Evolutionary conservation across 345 rosid genomes (phyloP), one percentile per base, ranked within the genome.

Genomic region (Turritis glabra): DNA sequence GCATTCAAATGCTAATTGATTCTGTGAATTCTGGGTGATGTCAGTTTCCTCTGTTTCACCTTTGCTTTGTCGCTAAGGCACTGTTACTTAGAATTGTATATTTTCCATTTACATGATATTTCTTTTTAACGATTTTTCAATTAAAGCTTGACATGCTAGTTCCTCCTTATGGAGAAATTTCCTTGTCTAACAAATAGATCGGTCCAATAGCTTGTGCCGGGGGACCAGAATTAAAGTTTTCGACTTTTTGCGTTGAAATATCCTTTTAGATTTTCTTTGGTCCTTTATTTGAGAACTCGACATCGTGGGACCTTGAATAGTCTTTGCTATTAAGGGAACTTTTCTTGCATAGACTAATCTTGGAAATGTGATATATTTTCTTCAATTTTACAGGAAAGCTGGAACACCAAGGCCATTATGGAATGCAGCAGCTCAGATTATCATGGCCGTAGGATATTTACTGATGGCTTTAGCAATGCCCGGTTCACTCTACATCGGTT

Each of bases 401-500:
- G 87, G 83, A 25, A 75, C 79, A 5, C 83, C 88, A 54, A 83
- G 93, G 65, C 88, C 90, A 2, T 14, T 82, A 21, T 81, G 84
- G 86, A 85, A 79, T 22, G 89, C 93, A 41, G 86, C 81, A 30
- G 70, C 86, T 41, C 89, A 84, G 22, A 59, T 85, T 10, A 10
- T 87, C 7, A 80, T 82, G 88, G 78, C 87, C 3, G 23, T 84
- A 3, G 93, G 90, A 8, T 84, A 67, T 40, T n/a, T 83, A 7
- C 37, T 74, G 32, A 75, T 83, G 85, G 90, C 93, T 33, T 55
- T 85, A 51, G 89, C 85, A 29, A 38, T 82, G 67, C 89, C 90
- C 0, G 88, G 90, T 50, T 81, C 85, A 3, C 82, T 88, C 2
- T 86, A 88, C 72, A 43, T 88, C 2, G 86, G 85, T 60, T 79